Conservation (phyloP, 352 stramenopile genomes). For the Phytophthora boehmeriae region DNA sequence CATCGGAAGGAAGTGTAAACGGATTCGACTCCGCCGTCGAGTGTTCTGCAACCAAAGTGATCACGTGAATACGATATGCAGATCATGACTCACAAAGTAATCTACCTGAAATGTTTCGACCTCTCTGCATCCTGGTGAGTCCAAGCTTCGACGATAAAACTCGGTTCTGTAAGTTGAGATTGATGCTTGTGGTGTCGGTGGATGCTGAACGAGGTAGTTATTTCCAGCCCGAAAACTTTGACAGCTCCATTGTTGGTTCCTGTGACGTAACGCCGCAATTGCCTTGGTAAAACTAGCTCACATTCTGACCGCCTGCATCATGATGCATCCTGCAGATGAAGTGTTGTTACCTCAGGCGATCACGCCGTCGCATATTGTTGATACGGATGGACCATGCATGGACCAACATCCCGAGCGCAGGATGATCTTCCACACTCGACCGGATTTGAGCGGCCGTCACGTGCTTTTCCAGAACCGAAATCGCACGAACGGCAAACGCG, state of each 20-base stretch:
- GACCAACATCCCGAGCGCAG: constrained; percentile 16
- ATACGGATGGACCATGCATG: constrained; percentile 4
- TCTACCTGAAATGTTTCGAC: constrained; percentile 28
- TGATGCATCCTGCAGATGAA: constrained; percentile 47
- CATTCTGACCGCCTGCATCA: constrained; percentile 3
- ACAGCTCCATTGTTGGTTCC: not conserved
- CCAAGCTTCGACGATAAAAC: not conserved
- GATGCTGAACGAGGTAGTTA: not conserved
- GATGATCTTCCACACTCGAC: constrained; percentile 55
- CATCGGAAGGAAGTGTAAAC: constrained; percentile 93
- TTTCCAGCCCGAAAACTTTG: not conserved
- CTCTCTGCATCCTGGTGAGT: constrained; percentile 27
- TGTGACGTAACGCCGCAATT: not conserved
- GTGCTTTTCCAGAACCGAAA: constrained; percentile 47
- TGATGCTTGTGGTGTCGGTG: not conserved
- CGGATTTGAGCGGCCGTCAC: constrained; percentile 47
- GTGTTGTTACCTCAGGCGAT: constrained; percentile 21
- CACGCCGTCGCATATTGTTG: constrained; percentile 11
- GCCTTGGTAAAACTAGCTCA: no score
- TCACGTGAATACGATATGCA: not conserved
- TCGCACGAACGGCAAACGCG: not conserved
- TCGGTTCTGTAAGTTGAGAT: no score
- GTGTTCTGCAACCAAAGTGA: constrained; percentile 32
- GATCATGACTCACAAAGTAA: not conserved
- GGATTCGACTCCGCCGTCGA: constrained; percentile 75